A percentile compares a stretch with the other conserved stretches of the same genome.
These are phyloP conservation scores for Nasturtium officinale DNA, from an alignment of 345 rosid species.

Conservation along the genomic window DNA sequence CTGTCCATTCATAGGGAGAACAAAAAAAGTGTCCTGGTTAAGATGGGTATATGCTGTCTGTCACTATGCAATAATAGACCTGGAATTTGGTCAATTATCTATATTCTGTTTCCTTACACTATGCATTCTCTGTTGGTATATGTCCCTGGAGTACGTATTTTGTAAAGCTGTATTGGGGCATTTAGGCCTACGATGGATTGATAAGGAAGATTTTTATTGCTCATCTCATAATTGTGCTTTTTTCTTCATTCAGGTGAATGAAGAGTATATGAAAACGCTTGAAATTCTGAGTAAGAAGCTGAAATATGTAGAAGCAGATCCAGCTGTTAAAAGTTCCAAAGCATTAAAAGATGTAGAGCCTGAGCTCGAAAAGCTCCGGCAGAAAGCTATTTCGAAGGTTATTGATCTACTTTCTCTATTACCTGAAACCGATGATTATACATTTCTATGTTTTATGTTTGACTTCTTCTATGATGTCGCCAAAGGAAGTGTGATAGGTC, in stretches of 20 bases:
- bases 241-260: constrained; percentile 71
- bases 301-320: constrained; percentile 79
- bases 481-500: constrained; percentile 11
- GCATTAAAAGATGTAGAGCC: constrained; percentile 96
- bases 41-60: neutral
- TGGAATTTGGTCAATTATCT: neutral
- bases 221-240: constrained; percentile 29
- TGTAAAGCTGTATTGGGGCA: constrained; percentile 12
- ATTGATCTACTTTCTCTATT: constrained; percentile 25
- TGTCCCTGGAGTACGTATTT: constrained; percentile 7
- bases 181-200: constrained; percentile 11
- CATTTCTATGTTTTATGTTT: constrained; percentile 9
- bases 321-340: constrained; percentile 75
- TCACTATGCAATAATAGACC: constrained; percentile 4
- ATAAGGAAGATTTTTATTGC: neutral
- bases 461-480: constrained; percentile 17
- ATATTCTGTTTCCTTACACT: constrained; percentile 12
- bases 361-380: constrained; percentile 95
- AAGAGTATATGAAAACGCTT: constrained; percentile 85
- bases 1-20: neutral
- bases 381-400: constrained; percentile 96
- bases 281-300: constrained; percentile 93
- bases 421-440: neutral
- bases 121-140: neutral
- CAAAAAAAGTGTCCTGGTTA: constrained; percentile 12